phyloP scores from a whole-genome alignment of 176 grass and related monocot genomes.

The Oryza rufipogon region DNA sequence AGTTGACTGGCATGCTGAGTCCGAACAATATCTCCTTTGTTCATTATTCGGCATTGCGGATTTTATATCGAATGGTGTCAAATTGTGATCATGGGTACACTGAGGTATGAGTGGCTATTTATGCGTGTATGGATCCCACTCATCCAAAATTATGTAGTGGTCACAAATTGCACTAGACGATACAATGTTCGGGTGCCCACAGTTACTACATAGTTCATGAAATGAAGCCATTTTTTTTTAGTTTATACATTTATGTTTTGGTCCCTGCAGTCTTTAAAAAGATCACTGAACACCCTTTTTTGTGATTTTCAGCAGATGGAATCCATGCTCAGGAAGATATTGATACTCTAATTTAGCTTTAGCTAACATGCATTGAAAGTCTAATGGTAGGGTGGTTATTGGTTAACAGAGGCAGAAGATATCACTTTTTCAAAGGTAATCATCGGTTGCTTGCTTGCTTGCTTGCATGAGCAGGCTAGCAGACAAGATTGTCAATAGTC shows the following conservation, averaged over 20 bases:
- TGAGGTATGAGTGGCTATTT: too few species aligned
- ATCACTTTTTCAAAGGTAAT: constrained; percentile 4
- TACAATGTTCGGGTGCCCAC: too few species aligned
- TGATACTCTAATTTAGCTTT: constrained; percentile 1
- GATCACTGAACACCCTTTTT: constrained; percentile 26
- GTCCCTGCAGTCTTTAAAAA: neutral
- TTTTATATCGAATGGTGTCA: too few species aligned
- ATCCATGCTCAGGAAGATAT: neutral
- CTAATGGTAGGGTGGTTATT: constrained; percentile 3
- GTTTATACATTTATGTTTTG: constrained; percentile 32
- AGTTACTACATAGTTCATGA: neutral
- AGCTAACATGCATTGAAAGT: neutral
- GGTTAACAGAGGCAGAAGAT: constrained; percentile 23
- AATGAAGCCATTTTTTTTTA: constrained; percentile 7
- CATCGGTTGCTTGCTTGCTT: constrained; percentile 36
- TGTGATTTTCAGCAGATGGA: constrained; percentile 29
- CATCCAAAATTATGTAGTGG: too few species aligned
- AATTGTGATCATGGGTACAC: too few species aligned
- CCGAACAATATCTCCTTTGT: too few species aligned
- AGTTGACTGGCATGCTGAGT: too few species aligned
- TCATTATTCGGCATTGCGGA: too few species aligned
- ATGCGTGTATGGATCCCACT: too few species aligned
- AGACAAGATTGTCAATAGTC: constrained; percentile 38
- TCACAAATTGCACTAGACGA: too few species aligned
- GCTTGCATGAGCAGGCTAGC: constrained; percentile 35